Percentiles rank a stretch among this genome's conserved stretches.
phyloP scores from a whole-genome alignment of 148 eudicot species.

The Rhododendron henanense region DNA sequence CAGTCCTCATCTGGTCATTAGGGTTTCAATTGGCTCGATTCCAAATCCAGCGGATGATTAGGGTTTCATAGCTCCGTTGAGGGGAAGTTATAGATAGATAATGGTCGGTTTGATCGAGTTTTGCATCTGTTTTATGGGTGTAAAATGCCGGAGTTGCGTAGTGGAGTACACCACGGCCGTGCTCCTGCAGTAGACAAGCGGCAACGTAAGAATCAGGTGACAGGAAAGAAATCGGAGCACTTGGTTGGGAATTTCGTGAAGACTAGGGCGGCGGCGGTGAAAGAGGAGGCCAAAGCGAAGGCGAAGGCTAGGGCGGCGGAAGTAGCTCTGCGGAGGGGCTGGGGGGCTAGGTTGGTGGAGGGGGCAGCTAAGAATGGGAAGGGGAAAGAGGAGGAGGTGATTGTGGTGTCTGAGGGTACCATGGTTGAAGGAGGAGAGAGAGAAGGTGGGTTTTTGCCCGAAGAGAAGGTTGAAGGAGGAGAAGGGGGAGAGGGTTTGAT shows the following conservation, averaged over 20 bases:
- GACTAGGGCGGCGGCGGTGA: constrained; percentile 51
- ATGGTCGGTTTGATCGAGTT: constrained; percentile 12
- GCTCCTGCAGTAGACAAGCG: constrained; percentile 23
- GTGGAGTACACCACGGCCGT: constrained; percentile 37
- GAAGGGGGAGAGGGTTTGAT: neutral
- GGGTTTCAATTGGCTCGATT: neutral
- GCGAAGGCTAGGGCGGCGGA: neutral
- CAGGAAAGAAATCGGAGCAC: constrained; percentile 19
- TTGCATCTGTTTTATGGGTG: constrained; percentile 30
- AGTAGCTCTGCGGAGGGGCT: neutral
- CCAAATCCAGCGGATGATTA: neutral
- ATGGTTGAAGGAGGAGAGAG: constrained; percentile 13
- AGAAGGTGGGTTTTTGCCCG: constrained; percentile 4
- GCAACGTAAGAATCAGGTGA: neutral
- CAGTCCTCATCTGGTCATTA: neutral
- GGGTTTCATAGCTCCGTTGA: constrained; percentile 10
- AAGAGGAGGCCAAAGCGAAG: constrained; percentile 15
- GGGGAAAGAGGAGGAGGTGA: neutral
- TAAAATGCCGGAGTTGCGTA: constrained; percentile 57
- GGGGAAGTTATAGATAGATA: neutral
- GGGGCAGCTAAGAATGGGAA: neutral
- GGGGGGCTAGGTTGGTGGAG: neutral
- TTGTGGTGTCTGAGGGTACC: constrained; percentile 24
- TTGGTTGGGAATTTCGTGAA: constrained; percentile 37
- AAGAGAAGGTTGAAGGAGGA: constrained; percentile 7